Percentiles rank a stretch among this genome's conserved stretches.
Evolutionary conservation across 148 eudicot genomes (phyloP).

Genomic region (Vaccinium vitisidaea): DNA sequence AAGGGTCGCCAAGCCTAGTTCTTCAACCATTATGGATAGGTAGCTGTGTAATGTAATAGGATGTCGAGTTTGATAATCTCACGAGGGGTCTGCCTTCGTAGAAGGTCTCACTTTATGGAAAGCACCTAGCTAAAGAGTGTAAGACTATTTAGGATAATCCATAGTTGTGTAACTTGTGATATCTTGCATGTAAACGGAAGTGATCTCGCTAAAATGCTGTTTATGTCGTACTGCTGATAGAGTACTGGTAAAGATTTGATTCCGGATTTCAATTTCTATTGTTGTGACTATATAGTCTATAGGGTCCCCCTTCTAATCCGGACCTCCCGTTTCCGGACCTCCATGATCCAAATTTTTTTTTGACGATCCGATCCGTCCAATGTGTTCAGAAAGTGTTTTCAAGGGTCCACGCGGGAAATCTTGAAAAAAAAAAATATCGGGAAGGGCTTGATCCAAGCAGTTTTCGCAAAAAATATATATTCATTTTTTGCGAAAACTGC

Average conservation of each 20-base stretch:
- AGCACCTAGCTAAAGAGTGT: not conserved
- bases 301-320: no score
- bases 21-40: not conserved
- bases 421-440: no score
- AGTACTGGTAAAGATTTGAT: not conserved
- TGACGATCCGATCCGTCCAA: no score
- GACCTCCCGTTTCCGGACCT: no score
- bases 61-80: constrained; percentile 1
- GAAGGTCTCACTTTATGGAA: not conserved
- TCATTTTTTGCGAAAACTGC: no score
- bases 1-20: not conserved
- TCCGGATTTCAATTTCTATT: not conserved
- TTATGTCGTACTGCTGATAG: not conserved
- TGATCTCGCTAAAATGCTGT: not conserved
- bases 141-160: not conserved
- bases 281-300: not conserved
- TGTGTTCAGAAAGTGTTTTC: no score
- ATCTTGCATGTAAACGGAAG: not conserved
- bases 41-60: not conserved
- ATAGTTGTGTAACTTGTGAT: not conserved
- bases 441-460: no score
- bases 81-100: not conserved
- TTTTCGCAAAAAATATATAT: no score
- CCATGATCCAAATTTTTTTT: no score
- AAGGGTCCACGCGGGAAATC: no score